Base-by-base conservation (phyloP, 1,284 basidiomycete species). In the Cystobasidiaceae sp. region DNA sequence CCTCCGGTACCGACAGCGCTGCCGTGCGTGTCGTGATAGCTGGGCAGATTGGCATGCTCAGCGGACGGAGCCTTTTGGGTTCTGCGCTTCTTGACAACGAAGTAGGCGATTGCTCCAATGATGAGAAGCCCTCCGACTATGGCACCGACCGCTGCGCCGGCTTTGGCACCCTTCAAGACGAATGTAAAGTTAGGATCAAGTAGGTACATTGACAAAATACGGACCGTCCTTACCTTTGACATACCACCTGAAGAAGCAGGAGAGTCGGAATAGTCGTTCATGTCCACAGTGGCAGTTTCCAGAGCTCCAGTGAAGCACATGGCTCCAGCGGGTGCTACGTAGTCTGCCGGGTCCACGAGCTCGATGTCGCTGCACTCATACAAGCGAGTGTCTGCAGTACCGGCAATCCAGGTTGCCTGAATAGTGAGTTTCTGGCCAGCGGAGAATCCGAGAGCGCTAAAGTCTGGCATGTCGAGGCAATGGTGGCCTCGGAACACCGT, bases 301-400 rank as follows among this genome's bases (percentile, higher is more conserved):
- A 56, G 37, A 8, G 54, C 54, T 3, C 54, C 54, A 25, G n/a
- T 56, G 41, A 56, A 56, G 54, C 54, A 56, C 54, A 56, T 56
- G 23, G 30, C 54, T 21, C 30, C 44, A 30, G 11, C 11, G 37
- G 37, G 37, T 39, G 37, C 25, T 1, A 56, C 9, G 23, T 56
- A 56, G 4, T 28, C 44, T 11, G 54, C 39, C 17, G 54, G 54
- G 34, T 56, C 54, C 17, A 56, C 54, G 7, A 56, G 21, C 17
- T 46, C 45, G n/a, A 59, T 41, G 30, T 59, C 57, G n/a, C 43
- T 44, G 17, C 57, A 59, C 7, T 49, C 27, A 32, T 59, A 59
- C 15, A 59, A 30, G 11, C 28, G 30, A 49, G 57, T 59, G 19
- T 46, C 32, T 32, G 44, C 44, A 49, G 27, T 27, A 8, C 57